Evolutionary conservation across 129 eudicot species (phyloP), one percentile per base, ranked within the genome.

Genomic region (Calendula officinalis): DNA sequence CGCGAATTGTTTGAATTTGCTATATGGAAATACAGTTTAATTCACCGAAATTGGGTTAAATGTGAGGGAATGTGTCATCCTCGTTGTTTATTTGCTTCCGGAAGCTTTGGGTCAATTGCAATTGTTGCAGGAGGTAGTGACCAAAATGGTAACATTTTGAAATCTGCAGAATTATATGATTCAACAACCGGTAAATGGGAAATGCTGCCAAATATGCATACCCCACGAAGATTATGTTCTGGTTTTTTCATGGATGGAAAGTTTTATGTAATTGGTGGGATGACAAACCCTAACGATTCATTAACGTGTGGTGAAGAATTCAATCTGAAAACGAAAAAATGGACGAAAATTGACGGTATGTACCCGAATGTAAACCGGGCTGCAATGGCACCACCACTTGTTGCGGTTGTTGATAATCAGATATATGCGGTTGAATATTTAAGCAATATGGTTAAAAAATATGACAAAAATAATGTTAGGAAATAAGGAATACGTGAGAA

Each of bases 41-140:
- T 77, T 33, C 27, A 30, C 17, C 62, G 67, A 12, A 75, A 46
- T 47, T 83, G 90, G 90, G 68, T 71, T 43, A 83, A 83, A 61
- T 81, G 90, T 68, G 81, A 76, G 43, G 82, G 73, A 22, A 87
- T 87, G 87, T 71, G 70, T 51, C 75, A 43, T 53, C 87, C 90
- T 16, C 83, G 95, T 22, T 87, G 90, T 68, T 69, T 87, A 50
- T 87, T 87, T 61, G 95, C 77, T 5, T 87, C 95, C 0, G 80
- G 80, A 10, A 81, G 76, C 64, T 72, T 78, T 13, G 95, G 95
- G 11, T 63, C 81, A 8, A 65, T 87, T 60, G 87, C 95, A 34
- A 81, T 87, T 47, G 81, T 87, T 17, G 90, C 95, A 1, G 95
- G 95, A 17, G 95, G 95, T 47, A 80, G 82, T 66, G 95, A 83